phyloP scores from a whole-genome alignment of 2,329 filamentous ascomycete genomes.

The Botrytis deweyae region DNA sequence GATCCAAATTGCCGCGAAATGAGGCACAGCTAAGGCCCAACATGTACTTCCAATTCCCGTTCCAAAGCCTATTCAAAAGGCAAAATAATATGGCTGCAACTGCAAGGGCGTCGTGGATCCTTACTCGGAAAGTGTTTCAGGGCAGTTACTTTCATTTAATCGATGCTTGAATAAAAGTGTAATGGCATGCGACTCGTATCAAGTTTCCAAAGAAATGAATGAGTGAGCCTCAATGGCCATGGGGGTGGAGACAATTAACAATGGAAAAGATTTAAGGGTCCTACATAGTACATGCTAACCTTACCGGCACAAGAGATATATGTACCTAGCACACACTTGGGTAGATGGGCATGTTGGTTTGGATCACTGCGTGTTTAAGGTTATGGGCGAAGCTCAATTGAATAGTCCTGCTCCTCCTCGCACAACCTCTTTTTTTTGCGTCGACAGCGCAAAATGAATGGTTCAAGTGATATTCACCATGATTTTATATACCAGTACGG shows the following conservation, averaged over 20 bases:
- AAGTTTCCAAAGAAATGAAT: slow-evolving; percentile 3
- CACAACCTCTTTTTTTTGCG: neutral
- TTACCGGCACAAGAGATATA: neutral
- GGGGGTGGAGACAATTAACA: neutral
- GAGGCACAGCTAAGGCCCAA: slow-evolving; percentile 7
- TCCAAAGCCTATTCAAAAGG: neutral
- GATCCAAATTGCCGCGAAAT: slow-evolving; percentile 16
- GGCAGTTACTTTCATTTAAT: slow-evolving; percentile 10
- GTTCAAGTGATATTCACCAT: neutral
- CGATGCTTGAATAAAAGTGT: slow-evolving; percentile 8
- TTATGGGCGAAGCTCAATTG: neutral
- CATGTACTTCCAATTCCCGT: neutral
- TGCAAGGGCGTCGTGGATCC: slow-evolving; percentile 20
- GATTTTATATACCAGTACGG: neutral
- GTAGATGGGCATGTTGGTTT: neutral
- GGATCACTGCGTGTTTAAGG: neutral
- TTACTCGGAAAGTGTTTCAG: slow-evolving; percentile 19
- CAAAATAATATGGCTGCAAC: neutral
- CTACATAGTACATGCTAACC: neutral
- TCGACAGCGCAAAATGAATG: neutral
- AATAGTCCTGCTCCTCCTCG: neutral
- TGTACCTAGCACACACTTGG: neutral
- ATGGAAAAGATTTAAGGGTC: neutral
- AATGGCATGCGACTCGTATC: slow-evolving; percentile 9
- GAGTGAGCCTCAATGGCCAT: slow-evolving; percentile 10